Evolutionary conservation across 257 asterid genomes (phyloP).

Genomic region (Forsythia viridissima): DNA sequence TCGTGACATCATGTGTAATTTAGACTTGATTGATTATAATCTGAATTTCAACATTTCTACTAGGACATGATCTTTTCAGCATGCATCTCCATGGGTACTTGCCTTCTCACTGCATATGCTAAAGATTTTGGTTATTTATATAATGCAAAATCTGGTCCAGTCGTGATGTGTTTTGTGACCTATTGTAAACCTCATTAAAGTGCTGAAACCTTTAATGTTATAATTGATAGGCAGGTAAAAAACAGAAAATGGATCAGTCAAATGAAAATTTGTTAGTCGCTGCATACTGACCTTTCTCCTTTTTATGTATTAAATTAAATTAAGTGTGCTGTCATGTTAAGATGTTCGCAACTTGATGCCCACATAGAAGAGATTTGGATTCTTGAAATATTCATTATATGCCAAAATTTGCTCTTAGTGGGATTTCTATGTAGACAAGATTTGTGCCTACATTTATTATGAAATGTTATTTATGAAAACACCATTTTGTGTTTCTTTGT

Average conservation of each 20-base stretch:
- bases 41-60: not conserved
- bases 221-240: not conserved
- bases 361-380: not conserved
- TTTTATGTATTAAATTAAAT: not conserved
- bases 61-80: not conserved
- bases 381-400: not conserved
- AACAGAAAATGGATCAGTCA: not conserved
- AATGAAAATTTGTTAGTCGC: not conserved
- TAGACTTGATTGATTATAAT: not conserved
- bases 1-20: conserved; percentile 9
- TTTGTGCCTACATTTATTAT: not conserved
- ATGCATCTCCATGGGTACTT: not conserved
- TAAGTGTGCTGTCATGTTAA: not conserved
- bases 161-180: not conserved
- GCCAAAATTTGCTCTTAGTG: not conserved
- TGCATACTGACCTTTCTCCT: not conserved
- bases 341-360: not conserved
- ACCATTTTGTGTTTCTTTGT: not conserved
- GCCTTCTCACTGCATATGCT: not conserved
- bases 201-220: not conserved
- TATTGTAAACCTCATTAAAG: not conserved
- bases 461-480: not conserved
- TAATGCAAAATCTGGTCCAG: not conserved
- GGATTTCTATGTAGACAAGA: not conserved
- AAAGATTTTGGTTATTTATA: no score